Percentiles rank a stretch among this genome's conserved stretches.
These are phyloP conservation scores for Cordyceps javanica DNA, from an alignment of 2,329 filamentous ascomycete genomes.

Conservation along the genomic window DNA sequence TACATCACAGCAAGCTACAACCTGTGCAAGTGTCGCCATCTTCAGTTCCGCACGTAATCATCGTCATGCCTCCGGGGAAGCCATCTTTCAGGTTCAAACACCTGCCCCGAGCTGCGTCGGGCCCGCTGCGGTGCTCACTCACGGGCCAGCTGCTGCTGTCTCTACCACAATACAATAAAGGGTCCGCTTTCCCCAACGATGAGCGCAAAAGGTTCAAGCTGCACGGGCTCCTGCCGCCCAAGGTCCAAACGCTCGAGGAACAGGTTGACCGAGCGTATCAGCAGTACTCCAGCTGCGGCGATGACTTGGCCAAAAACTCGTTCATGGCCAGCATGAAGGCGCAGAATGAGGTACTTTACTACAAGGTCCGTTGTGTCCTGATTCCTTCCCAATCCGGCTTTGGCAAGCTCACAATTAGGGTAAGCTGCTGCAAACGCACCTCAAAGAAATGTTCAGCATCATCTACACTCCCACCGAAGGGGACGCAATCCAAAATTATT, in stretches of 20 bases:
- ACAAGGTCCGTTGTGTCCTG: slow-evolving; percentile 29
- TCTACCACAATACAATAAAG: slow-evolving; percentile 60
- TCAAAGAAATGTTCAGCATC: slow-evolving; percentile 85
- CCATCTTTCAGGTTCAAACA: neutral
- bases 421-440: slow-evolving; percentile 66
- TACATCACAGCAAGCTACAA: too few relatives aligned
- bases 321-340: slow-evolving; percentile 81
- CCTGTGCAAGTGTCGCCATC: too few relatives aligned
- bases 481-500: slow-evolving; percentile 82
- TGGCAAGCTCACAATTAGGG: too few relatives aligned
- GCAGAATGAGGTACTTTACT: slow-evolving; percentile 81
- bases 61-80: neutral
- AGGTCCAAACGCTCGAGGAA: slow-evolving; percentile 68
- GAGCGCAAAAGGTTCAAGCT: slow-evolving; percentile 67
- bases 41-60: too few relatives aligned
- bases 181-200: slow-evolving; percentile 65
- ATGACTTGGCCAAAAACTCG: slow-evolving; percentile 75
- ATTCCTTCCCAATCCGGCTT: too few relatives aligned
- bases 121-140: neutral
- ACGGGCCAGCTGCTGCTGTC: neutral
- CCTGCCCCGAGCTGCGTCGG: neutral
- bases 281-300: slow-evolving; percentile 60
- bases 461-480: slow-evolving; percentile 90
- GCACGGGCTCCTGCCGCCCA: slow-evolving; percentile 64
- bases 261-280: slow-evolving; percentile 73